These are phyloP conservation scores for Chlorella sp. DNA, from an alignment of 139 green algal genomes.

Conservation along the genomic window DNA sequence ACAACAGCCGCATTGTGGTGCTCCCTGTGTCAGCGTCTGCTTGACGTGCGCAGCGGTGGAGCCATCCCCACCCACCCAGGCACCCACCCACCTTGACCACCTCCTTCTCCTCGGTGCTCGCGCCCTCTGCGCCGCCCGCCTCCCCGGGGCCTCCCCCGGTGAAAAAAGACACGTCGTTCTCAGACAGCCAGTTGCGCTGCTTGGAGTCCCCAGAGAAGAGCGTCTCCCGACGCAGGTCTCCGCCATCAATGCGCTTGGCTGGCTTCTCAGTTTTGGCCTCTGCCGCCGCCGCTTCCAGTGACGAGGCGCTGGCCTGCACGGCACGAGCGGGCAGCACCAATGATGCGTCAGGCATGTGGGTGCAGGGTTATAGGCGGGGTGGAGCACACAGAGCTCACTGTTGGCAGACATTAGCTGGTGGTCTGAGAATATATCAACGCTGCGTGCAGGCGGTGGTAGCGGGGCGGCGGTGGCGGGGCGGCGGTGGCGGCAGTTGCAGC, in stretches of 20 bases:
- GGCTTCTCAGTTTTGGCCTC: neutral
- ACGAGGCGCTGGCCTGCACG: slow-evolving; percentile 10
- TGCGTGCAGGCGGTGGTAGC: neutral
- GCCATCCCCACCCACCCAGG: neutral
- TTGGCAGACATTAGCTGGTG: too few relatives aligned
- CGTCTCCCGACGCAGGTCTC: slow-evolving; percentile 44
- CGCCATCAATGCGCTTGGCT: slow-evolving; percentile 44
- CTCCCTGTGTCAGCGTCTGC: neutral
- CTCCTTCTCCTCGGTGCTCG: slow-evolving; percentile 28
- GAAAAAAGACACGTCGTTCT: slow-evolving; percentile 77
- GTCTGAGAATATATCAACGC: too few relatives aligned
- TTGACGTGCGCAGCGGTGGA: neutral
- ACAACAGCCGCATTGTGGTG: neutral
- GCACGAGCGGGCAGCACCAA: neutral
- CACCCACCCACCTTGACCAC: slow-evolving; percentile 37
- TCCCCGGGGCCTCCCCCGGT: slow-evolving; percentile 54
- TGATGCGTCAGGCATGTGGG: neutral
- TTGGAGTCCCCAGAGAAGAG: slow-evolving; percentile 13
- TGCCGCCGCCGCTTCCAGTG: neutral
- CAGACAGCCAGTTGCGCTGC: slow-evolving; percentile 66
- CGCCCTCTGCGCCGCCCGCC: slow-evolving; percentile 34
- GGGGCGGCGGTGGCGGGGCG: neutral
- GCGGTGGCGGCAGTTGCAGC: neutral
- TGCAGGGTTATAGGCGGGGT: neutral
- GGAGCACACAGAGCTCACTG: neutral